A percentile compares a stretch with the other conserved stretches of the same genome.
phyloP scores from a whole-genome alignment of 2,329 filamentous ascomycete genomes.

The Trichocomaceae sp. region DNA sequence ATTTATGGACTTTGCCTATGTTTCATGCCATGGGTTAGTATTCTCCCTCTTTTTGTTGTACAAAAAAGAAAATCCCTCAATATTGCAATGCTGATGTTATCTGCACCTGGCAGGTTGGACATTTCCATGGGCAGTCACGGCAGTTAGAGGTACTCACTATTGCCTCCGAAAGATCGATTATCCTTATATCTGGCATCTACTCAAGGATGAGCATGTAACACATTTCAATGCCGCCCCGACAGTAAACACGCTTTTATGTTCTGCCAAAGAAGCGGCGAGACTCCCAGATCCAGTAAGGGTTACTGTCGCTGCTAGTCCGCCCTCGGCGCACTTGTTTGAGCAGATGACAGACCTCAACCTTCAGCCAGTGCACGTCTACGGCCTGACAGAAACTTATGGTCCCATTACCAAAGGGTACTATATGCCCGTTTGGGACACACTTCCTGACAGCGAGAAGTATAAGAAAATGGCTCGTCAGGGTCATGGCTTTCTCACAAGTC shows the following conservation, averaged over 20 bases:
- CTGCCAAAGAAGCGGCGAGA: constrained; percentile 64
- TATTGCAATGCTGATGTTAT: neutral
- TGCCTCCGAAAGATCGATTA: constrained; percentile 95
- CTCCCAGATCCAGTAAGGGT: constrained; percentile 70
- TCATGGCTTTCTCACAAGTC: constrained; percentile 77
- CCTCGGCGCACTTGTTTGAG: constrained; percentile 83
- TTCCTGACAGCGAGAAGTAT: constrained; percentile 72
- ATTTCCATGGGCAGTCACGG: constrained; percentile 88
- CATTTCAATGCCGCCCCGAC: constrained; percentile 96
- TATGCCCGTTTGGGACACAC: constrained; percentile 73
- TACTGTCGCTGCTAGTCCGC: constrained; percentile 87
- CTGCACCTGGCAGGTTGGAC: constrained; percentile 55
- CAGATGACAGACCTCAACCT: constrained; percentile 86
- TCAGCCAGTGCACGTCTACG: constrained; percentile 88
- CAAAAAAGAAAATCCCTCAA: neutral
- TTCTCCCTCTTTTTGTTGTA: constrained; percentile 42
- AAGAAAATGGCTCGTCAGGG: constrained; percentile 88
- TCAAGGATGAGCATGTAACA: constrained; percentile 81
- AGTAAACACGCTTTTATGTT: constrained; percentile 88
- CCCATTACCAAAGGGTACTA: constrained; percentile 92
- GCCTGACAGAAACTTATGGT: constrained; percentile 80
- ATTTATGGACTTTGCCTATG: constrained; percentile 91
- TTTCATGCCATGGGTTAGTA: constrained; percentile 56
- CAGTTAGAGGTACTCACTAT: constrained; percentile 88
- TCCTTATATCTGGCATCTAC: constrained; percentile 77